phyloP scores from a whole-genome alignment of 164 flowering plant species.

The Berberis thunbergii region DNA sequence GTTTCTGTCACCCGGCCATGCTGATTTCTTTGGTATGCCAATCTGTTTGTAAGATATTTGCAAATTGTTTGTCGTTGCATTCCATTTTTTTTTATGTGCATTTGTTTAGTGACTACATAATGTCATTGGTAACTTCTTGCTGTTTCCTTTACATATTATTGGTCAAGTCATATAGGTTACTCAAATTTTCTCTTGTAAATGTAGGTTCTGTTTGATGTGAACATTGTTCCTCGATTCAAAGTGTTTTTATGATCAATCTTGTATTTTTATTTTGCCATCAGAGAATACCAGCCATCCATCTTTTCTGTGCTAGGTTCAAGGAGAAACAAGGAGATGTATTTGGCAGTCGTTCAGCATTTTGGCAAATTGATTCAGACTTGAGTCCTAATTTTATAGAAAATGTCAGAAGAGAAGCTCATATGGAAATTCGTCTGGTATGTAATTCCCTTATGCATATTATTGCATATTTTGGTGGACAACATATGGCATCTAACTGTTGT shows the following conservation, averaged over 20 bases:
- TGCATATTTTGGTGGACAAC: neutral
- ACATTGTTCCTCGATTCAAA: too few relatives aligned
- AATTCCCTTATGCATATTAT: neutral
- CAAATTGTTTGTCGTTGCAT: too few relatives aligned
- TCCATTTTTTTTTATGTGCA: too few relatives aligned
- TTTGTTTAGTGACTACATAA: too few relatives aligned
- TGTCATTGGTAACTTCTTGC: too few relatives aligned
- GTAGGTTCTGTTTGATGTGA: too few relatives aligned
- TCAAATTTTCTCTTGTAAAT: too few relatives aligned
- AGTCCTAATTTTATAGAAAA: slow-evolving; percentile 42
- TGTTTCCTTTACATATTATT: too few relatives aligned
- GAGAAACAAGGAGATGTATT: slow-evolving; percentile 59
- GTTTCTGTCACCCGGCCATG: too few relatives aligned
- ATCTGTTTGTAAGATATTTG: too few relatives aligned
- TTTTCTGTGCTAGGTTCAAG: slow-evolving; percentile 65
- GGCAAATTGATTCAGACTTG: slow-evolving; percentile 20
- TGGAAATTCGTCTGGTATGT: slow-evolving; percentile 80
- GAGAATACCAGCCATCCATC: slow-evolving; percentile 60
- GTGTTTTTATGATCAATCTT: neutral
- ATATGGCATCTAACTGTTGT: neutral
- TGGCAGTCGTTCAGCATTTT: slow-evolving; percentile 64
- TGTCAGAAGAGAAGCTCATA: slow-evolving; percentile 53
- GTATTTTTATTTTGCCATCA: slow-evolving; percentile 23
- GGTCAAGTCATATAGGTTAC: too few relatives aligned
- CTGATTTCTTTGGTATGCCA: too few relatives aligned